Evolutionary conservation across 148 eudicot species (phyloP).

Genomic region (Camellia japonica): DNA sequence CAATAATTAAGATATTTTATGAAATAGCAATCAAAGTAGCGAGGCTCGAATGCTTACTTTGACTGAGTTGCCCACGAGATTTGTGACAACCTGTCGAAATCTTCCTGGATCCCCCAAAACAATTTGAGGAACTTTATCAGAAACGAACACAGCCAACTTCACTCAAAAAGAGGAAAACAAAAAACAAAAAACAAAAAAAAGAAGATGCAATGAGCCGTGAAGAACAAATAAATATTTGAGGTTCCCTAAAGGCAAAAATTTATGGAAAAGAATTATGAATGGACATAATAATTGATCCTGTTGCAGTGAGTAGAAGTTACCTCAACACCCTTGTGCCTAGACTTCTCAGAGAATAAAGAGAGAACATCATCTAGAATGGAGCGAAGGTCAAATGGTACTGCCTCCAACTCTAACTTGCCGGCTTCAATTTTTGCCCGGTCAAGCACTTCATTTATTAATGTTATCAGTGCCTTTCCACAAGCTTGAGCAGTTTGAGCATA

Average conservation of each 20-base stretch:
- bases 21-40: not conserved
- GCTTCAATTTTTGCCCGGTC: slow-evolving; percentile 78
- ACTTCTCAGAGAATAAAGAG: slow-evolving; percentile 71
- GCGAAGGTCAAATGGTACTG: slow-evolving; percentile 65
- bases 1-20: not conserved
- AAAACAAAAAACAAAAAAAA: not conserved
- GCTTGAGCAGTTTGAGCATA: slow-evolving; percentile 79
- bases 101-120: slow-evolving; percentile 78
- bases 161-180: not conserved
- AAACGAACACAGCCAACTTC: slow-evolving; percentile 67
- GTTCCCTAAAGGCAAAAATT: not conserved
- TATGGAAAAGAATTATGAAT: not conserved
- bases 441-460: slow-evolving; percentile 74
- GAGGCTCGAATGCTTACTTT: slow-evolving; percentile 34
- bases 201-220: not conserved
- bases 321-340: slow-evolving; percentile 63
- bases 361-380: slow-evolving; percentile 66
- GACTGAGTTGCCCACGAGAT: slow-evolving; percentile 72
- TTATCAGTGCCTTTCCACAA: slow-evolving; percentile 65
- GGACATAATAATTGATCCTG: not conserved
- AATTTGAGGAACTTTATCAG: slow-evolving; percentile 63
- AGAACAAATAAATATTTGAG: not conserved
- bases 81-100: slow-evolving; percentile 65
- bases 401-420: slow-evolving; percentile 65
- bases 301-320: slow-evolving; percentile 22